phyloP scores from a whole-genome alignment of 352 stramenopile species.

The Phytophthora rubi region DNA sequence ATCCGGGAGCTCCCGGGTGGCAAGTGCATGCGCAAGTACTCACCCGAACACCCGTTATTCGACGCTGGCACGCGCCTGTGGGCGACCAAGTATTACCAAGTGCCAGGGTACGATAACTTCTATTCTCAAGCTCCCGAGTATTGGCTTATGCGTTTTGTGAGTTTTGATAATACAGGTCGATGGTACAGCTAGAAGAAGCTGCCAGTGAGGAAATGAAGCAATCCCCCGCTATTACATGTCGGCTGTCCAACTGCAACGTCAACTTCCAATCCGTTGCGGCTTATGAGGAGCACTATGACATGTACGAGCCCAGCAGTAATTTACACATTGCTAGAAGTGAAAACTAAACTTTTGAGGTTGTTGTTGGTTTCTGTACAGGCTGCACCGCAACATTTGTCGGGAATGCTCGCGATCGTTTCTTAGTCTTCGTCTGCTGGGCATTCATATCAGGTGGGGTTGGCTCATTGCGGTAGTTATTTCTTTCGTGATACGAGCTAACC shows the following conservation, averaged over 20 bases:
- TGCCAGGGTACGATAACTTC: conserved; percentile 23
- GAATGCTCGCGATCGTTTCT: conserved; percentile 61
- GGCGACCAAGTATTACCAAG: conserved; percentile 53
- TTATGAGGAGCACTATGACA: conserved; percentile 73
- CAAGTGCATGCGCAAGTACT: conserved; percentile 59
- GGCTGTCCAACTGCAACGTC: conserved; percentile 53
- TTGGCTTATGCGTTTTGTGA: conserved; percentile 11
- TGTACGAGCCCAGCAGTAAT: conserved; percentile 35
- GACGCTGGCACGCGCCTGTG: conserved; percentile 50
- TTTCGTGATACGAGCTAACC: no score
- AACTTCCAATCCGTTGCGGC: conserved; percentile 49
- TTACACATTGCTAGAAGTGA: neutral
- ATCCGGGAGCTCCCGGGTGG: conserved; percentile 39
- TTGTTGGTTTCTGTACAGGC: conserved; percentile 15
- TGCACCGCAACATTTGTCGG: conserved; percentile 52
- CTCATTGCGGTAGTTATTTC: neutral
- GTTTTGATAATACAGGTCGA: conserved; percentile 24
- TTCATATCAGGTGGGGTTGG: conserved; percentile 51
- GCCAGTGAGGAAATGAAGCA: conserved; percentile 3
- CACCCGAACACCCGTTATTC: conserved; percentile 60
- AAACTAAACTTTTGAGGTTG: neutral
- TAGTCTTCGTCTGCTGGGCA: conserved; percentile 56
- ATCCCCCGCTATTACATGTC: conserved; percentile 41
- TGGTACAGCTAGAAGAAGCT: conserved; percentile 28
- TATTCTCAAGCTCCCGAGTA: neutral